Evolutionary conservation across 2,329 filamentous ascomycete genomes (phyloP), one percentile per base, ranked within the genome.

Genomic region (Chrysoporthe cubensis): DNA sequence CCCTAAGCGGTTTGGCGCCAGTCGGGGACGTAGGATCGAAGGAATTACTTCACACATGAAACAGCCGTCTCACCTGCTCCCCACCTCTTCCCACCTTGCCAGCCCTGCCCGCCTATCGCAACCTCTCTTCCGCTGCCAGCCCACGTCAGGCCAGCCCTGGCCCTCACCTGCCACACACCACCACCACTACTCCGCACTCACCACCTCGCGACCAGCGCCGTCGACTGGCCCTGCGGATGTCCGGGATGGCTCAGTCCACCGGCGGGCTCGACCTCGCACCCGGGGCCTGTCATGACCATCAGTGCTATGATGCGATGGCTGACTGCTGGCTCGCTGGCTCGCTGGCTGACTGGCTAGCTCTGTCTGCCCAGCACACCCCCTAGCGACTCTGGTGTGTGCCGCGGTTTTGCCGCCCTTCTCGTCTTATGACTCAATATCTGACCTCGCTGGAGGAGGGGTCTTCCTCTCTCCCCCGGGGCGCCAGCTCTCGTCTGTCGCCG

Each of bases 11-110:
- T 16, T 6, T 62, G 34, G 60, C 46, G 60, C 18, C 57, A 62
- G 32, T 32, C 44, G 40, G 60, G 44, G 44, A 42, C 16, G 60
- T 52, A 21, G 60, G 60, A 62, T 62, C 26, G 60, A 52, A 62
- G 60, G 60, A 62, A 21, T n/a, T 21, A 52, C 44, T 21, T 50
- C 34, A 50, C 60, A 62, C 60, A 52, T 52, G 60, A 62, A 62
- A 62, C 60, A 50, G 44, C 34, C 46, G 50, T 56, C 50, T 56
- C 62, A 56, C 40, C 48, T 64, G 40, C 50, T 57, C 60, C 46
- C 60, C 37, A 60, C 57, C 57, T 43, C 32, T 13, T 48, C 43
- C 62, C 50, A 54, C 50, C 18, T 21, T 26, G 34, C 26, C 40
- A 48, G 26, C 8, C 43, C n/a, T 52, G 60, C 44, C 18, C 44